Percentiles rank a stretch among this genome's conserved stretches.
Conservation (phyloP, 169 alveolate genomes). For the Cryptosporidium parvum region DNA sequence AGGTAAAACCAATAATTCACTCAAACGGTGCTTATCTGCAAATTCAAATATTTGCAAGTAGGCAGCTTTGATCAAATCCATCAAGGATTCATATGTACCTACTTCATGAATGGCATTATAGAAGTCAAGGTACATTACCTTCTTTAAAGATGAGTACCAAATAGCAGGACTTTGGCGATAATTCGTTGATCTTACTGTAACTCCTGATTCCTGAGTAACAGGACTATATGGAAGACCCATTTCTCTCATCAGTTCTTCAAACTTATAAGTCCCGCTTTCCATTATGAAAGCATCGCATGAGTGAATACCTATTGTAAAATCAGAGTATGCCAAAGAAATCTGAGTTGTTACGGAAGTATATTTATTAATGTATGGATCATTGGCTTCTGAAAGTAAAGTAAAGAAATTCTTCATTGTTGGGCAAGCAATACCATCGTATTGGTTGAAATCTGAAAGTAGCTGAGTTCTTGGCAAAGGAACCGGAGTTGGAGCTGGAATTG, state of each 20-base stretch:
- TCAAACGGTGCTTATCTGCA: conserved; percentile 1
- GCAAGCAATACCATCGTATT: conserved; percentile 66
- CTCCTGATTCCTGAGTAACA: background rate
- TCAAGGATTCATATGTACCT: background rate
- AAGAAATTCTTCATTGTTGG: conserved; percentile 70
- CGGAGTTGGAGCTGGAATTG: conserved; percentile 18
- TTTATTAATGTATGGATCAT: conserved; percentile 14
- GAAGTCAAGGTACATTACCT: conserved; percentile 9
- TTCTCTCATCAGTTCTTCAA: conserved; percentile 2
- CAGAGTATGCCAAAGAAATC: conserved; percentile 30
- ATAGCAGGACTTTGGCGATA: background rate
- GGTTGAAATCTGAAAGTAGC: conserved; percentile 38
- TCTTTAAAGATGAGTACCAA: conserved; percentile 51
- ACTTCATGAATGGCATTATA: background rate
- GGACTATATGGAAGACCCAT: background rate
- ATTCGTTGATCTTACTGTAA: conserved; percentile 10
- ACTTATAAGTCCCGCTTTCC: conserved; percentile 36
- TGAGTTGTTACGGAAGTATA: conserved; percentile 63
- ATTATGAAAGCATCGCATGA: conserved; percentile 48
- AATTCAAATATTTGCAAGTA: conserved; percentile 9
- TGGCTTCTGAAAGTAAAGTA: background rate
- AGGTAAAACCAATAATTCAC: conserved; percentile 41
- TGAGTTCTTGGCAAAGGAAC: conserved; percentile 16
- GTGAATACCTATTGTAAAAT: conserved; percentile 14
- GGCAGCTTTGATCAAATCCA: background rate